Evolutionary conservation across 106 monocot species (phyloP).

Genomic region (Dendrobium nobile): DNA sequence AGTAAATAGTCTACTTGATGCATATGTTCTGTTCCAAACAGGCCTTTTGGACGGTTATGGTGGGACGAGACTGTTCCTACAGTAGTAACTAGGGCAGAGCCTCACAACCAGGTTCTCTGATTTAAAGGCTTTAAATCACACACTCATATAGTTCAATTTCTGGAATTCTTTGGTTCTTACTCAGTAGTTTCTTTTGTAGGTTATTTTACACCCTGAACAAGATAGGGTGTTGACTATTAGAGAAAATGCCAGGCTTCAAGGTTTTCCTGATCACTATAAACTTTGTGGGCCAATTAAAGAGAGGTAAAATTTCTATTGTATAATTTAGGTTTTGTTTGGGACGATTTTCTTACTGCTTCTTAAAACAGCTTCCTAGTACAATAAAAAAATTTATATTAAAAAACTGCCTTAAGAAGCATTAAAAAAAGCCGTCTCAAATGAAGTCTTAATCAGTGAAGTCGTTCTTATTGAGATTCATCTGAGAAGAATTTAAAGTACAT

Average conservation of each 20-base stretch:
- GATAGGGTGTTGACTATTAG: constrained; percentile 66
- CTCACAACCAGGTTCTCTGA: constrained; percentile 31
- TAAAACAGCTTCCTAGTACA: no score
- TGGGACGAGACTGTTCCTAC: constrained; percentile 68
- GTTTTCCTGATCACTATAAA: constrained; percentile 76
- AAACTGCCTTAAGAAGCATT: no score
- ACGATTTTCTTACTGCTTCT: no score
- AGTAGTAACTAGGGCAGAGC: constrained; percentile 58
- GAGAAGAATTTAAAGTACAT: no score
- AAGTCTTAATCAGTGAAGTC: no score
- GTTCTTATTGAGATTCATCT: no score
- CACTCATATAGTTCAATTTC: no score
- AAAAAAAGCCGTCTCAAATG: no score
- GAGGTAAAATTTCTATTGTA: constrained; percentile 20
- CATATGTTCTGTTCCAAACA: constrained; percentile 8
- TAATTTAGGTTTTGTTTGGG: no score
- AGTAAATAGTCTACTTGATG: no score
- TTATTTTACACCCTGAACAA: constrained; percentile 72
- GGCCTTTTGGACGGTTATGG: constrained; percentile 64
- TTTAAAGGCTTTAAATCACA: neutral
- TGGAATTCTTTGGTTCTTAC: neutral
- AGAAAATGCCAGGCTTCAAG: constrained; percentile 92
- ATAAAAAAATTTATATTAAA: no score
- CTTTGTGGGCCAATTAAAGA: constrained; percentile 62
- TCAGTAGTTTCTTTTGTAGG: constrained; percentile 14